Base-by-base conservation (phyloP, 495 filamentous ascomycete species). In the Penicillium soppii region DNA sequence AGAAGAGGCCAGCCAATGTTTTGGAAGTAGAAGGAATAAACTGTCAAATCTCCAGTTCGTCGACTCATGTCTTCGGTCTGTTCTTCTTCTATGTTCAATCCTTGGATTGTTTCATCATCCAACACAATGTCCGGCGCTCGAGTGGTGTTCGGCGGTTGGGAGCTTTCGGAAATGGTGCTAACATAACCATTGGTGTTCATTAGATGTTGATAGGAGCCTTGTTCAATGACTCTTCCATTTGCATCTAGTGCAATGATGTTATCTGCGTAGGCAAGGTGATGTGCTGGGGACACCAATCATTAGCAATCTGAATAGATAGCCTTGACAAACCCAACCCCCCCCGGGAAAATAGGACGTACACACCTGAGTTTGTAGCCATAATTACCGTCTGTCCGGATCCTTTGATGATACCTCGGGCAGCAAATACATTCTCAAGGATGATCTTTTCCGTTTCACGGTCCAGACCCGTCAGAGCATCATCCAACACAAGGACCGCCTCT, bases 401-500 rank as follows among this genome's bases (percentile, higher is more conserved):
- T n/a, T 53, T 54, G 15, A 68, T 16, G 21, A 52, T 26, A 10
- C 63, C 65, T 5, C 71, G 59, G 3, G 43, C 47, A 2, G 56
- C 47, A 33, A 65, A 66, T 5, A 67, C 52, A 7, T 30, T 43
- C 9, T 69, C 58, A 5, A 69, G 45, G 2, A 71, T 57, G 16
- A 41, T n/a, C 13, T 55, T 62, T 8, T 63, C 61, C 15, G 79
- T 78, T 45, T 76, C 70, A 9, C 74, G 69, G 59, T 82, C 78
- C 16, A 83, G 72, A 7, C 79, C 78, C 9, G 72, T 77, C 0
- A 83, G 59, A 8, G 72, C 73, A 56, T 82, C 79, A 51, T 82
- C 79, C 57, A 82, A 63, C 10, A 82, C 49, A 1, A 79, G 58
- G 29, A 81, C 69, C 33, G 75, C 69, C 23, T 75, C 67, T 46